Base-by-base conservation (phyloP, 1,284 basidiomycete genomes). In the Microbotryum intermedium region DNA sequence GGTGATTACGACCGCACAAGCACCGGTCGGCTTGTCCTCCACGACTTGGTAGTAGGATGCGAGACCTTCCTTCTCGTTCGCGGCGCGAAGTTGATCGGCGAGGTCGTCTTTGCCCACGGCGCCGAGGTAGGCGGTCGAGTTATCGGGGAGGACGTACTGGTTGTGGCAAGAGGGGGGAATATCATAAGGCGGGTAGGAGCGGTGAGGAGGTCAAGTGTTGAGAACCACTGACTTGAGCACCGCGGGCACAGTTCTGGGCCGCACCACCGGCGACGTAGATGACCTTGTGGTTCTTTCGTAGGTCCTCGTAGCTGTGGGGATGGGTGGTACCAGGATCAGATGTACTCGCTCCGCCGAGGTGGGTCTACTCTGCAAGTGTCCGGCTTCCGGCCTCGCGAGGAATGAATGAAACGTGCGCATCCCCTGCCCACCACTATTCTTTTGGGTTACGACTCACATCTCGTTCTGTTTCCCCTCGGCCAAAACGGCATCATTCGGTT, bases 261-360 rank as follows among this genome's bases (percentile, higher is more conserved):
- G 93, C 94, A 73, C 95, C 95, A 61, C 95, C 95, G 51, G 95
- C 94, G 60, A 98, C 90, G 73, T 95, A 98, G 59, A 84, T 86
- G 59, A 92, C 83, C 60, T 87, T 74, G 77, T 87, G 77, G 69
- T 90, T 82, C 69, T 83, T 82, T 51, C 87, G 83, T 63, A 97
- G 78, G 73, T 97, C 90, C 39, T 90, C 85, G 77, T 97, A 97
- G 74, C 90, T 93, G 67, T 7, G n/a, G n/a, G n/a, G n/a, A n/a
- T n/a, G n/a, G n/a, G n/a, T n/a, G n/a, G n/a, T n/a, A n/a, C n/a
- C n/a, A n/a, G 52, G 26, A 10, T 16, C 54, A 43, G 42, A n/a
- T n/a, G n/a, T n/a, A n/a, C n/a, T n/a, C n/a, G n/a, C n/a, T n/a
- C n/a, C n/a, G n/a, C n/a, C n/a, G n/a, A n/a, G n/a, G n/a, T n/a